phyloP scores from a whole-genome alignment of 441 rosid genomes.

The Pelargonium fulgidum region DNA sequence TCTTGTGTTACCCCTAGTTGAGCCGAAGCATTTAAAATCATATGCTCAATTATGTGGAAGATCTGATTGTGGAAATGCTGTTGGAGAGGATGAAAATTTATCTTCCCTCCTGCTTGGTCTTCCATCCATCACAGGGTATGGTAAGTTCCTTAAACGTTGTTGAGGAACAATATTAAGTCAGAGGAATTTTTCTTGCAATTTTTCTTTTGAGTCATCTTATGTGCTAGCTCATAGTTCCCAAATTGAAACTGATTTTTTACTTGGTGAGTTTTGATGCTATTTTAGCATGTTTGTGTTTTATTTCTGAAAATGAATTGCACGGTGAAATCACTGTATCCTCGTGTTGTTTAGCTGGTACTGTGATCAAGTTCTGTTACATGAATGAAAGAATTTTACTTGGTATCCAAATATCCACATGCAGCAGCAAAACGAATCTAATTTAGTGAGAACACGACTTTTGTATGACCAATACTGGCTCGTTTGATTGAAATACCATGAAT shows the following conservation, averaged over 20 bases:
- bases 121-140: conserved; percentile 94
- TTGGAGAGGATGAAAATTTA: conserved; percentile 53
- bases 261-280: neutral
- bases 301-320: neutral
- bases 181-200: neutral
- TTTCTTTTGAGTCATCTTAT: neutral
- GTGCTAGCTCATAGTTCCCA: neutral
- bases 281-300: neutral
- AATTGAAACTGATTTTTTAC: neutral
- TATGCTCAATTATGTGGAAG: conserved; percentile 46
- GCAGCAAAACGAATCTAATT: neutral
- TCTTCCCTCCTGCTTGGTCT: conserved; percentile 81
- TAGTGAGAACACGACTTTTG: neutral
- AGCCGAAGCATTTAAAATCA: conserved; percentile 54
- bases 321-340: neutral
- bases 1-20: conserved; percentile 69
- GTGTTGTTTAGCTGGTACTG: neutral
- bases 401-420: neutral
- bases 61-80: conserved; percentile 77
- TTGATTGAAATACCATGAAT: no score
- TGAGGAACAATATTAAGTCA: neutral
- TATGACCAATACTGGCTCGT: neutral
- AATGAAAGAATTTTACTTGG: neutral
- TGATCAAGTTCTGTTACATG: neutral
- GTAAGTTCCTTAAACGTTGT: conserved; percentile 36